Base-by-base conservation (phyloP, 1,284 basidiomycete species). In the Rhodotorula sp. region DNA sequence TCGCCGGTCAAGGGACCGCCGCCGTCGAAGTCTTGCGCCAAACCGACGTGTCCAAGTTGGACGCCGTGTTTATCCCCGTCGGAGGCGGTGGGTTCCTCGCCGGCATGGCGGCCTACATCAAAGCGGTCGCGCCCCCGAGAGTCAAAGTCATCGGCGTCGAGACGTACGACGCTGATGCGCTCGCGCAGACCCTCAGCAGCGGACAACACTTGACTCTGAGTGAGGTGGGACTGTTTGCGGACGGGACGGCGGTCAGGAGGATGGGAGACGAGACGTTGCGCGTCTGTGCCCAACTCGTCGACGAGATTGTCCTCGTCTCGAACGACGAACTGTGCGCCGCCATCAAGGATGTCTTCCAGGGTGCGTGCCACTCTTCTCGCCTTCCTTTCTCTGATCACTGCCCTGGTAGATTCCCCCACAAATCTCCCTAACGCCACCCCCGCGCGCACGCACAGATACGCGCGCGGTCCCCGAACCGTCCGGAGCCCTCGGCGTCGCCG, bases 301-400 rank as follows among this genome's bases (percentile, higher is more conserved):
- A 98, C 78, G 90, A 87, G 15, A 84, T 99, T 48, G 88, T 95
- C 56, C 86, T 90, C 76, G 92, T 91, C 28, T 88, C 90, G 80
- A 99, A 97, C 75, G 97, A 99, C 79, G 97, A 97, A 81, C 89
- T 99, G 67, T 99, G 97, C 80, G 97, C 97, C 6, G 94, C 95
- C 23, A 98, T 99, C 84, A 98, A 98, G 83, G 97, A 99, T 79
- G 90, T 98, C 38, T 99, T 98, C 79, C 95, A 99, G 85, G 95
- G 94, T 93, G 73, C 19, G 28, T 28, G 28, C 28, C 28, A 3
- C 28, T 28, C 28, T 28, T 28, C 28, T 28, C 28, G 28, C 28
- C 28, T 28, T 28, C 28, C 28, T 28, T 28, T 28, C 28, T 28
- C 28, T 28, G 28, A 3, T 3, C 28, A 28, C 28, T 28, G 28